A percentile compares a stretch with the other conserved stretches of the same genome.
These are phyloP conservation scores for Ananas comosus DNA, from an alignment of 176 grass and related monocot genomes.

Conservation along the genomic window DNA sequence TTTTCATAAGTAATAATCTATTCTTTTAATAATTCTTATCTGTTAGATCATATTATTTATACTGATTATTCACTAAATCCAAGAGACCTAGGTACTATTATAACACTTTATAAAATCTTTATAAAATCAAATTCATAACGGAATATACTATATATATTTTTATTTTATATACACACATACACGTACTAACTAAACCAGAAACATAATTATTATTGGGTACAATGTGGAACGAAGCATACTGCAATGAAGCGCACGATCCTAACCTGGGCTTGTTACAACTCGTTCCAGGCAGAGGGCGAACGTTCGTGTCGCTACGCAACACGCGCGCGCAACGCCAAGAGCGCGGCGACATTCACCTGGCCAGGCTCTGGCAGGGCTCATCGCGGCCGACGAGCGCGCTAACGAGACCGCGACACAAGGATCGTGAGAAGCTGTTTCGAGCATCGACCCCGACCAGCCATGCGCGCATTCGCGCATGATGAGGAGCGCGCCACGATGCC, in stretches of 20 bases:
- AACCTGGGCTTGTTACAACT: slow-evolving; percentile 28
- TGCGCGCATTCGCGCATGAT: slow-evolving; percentile 33
- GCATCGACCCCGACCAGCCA: slow-evolving; percentile 17
- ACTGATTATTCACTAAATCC: too few relatives aligned
- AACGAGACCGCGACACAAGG: slow-evolving; percentile 33
- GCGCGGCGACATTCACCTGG: slow-evolving; percentile 17
- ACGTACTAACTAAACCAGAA: too few relatives aligned
- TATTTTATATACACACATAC: too few relatives aligned
- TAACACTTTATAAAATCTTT: too few relatives aligned
- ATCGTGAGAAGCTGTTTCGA: slow-evolving; percentile 36
- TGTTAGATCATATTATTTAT: too few relatives aligned
- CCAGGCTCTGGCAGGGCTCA: slow-evolving; percentile 31
- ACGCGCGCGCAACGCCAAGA: slow-evolving; percentile 6
- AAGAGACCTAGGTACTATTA: too few relatives aligned
- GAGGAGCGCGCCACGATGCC: slow-evolving; percentile 32
- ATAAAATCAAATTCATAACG: too few relatives aligned
- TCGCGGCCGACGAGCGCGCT: slow-evolving; percentile 33
- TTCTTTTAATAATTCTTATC: too few relatives aligned
- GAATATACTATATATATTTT: too few relatives aligned
- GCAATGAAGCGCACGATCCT: slow-evolving; percentile 12
- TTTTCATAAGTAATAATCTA: not conserved
- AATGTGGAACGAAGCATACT: not conserved
- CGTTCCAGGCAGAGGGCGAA: slow-evolving; percentile 44
- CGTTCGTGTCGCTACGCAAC: slow-evolving; percentile 23
- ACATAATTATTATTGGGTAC: too few relatives aligned